Percentiles rank a stretch among this genome's conserved stretches.
These are phyloP conservation scores for Pyrenophora tritici-repentis DNA, from an alignment of 2,329 filamentous ascomycete genomes.

Conservation along the genomic window DNA sequence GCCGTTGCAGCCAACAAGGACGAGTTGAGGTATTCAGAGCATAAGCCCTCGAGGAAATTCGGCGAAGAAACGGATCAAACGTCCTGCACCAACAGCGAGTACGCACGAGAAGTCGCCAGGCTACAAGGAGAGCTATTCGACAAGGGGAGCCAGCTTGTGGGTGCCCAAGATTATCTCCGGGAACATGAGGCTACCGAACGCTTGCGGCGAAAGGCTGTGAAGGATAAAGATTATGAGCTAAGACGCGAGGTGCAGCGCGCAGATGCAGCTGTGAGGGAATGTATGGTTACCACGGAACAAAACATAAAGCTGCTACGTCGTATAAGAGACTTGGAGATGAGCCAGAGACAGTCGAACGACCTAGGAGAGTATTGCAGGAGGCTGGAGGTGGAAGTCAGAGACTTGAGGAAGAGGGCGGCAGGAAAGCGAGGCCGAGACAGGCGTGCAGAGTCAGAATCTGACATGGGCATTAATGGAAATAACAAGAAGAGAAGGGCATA, in stretches of 20 bases:
- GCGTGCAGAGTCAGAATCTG: background rate
- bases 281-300: background rate
- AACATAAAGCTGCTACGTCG: background rate
- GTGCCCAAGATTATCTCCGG: background rate
- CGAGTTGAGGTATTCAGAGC: background rate
- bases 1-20: background rate
- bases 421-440: background rate
- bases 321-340: background rate
- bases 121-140: background rate
- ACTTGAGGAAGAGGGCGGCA: background rate
- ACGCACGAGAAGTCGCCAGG: slow-evolving; percentile 4
- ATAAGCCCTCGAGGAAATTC: background rate
- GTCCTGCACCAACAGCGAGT: background rate
- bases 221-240: background rate
- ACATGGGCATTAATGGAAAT: background rate
- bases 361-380: slow-evolving; percentile 4
- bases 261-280: background rate
- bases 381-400: background rate
- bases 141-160: slow-evolving; percentile 1
- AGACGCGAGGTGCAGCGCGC: slow-evolving; percentile 2
- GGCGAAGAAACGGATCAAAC: background rate
- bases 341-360: background rate
- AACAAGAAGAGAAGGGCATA: background rate
- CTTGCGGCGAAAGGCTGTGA: background rate
- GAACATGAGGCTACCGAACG: slow-evolving; percentile 1